phyloP scores from a whole-genome alignment of 1,284 basidiomycete species.

The Rhodofomes roseus region DNA sequence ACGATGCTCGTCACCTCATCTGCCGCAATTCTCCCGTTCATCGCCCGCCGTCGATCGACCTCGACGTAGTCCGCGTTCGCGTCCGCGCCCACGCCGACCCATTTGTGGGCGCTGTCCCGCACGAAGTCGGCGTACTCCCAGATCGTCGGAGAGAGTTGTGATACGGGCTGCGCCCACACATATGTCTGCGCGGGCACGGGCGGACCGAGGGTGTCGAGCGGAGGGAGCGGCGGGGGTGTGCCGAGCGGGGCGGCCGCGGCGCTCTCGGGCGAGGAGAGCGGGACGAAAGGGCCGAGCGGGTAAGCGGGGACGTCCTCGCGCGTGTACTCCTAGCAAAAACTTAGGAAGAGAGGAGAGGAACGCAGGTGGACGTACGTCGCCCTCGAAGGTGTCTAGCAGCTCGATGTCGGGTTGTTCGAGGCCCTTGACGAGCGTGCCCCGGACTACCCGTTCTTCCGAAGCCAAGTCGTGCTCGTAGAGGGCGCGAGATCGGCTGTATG shows the following conservation, averaged over 20 bases:
- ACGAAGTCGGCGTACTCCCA: constrained; percentile 82
- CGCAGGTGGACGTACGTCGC: constrained; percentile 49
- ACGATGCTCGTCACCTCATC: constrained; percentile 12
- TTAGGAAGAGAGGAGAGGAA: background rate
- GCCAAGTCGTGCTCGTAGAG: constrained; percentile 43
- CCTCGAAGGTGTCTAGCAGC: constrained; percentile 76
- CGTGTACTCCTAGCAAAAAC: constrained; percentile 62
- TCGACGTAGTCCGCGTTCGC: constrained; percentile 40
- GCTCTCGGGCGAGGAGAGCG: constrained; percentile 19
- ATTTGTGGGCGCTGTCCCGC: constrained; percentile 64
- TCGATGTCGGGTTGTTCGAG: constrained; percentile 55
- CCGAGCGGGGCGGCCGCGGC: constrained; percentile 36
- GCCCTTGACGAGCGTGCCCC: constrained; percentile 70
- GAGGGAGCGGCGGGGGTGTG: constrained; percentile 36
- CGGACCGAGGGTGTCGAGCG: constrained; percentile 28
- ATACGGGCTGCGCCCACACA: constrained; percentile 51
- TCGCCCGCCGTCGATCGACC: constrained; percentile 38
- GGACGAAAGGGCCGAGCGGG: constrained; percentile 43
- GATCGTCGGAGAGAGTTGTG: constrained; percentile 49
- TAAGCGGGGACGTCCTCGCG: constrained; percentile 52
- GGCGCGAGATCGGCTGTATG: constrained; percentile 41
- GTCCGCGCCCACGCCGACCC: constrained; percentile 45
- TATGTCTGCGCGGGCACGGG: constrained; percentile 62
- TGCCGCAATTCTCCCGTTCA: constrained; percentile 24
- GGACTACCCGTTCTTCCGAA: constrained; percentile 51